Conservation (phyloP, 2,329 filamentous ascomycete genomes). For the Aspergillus aculeatus region DNA sequence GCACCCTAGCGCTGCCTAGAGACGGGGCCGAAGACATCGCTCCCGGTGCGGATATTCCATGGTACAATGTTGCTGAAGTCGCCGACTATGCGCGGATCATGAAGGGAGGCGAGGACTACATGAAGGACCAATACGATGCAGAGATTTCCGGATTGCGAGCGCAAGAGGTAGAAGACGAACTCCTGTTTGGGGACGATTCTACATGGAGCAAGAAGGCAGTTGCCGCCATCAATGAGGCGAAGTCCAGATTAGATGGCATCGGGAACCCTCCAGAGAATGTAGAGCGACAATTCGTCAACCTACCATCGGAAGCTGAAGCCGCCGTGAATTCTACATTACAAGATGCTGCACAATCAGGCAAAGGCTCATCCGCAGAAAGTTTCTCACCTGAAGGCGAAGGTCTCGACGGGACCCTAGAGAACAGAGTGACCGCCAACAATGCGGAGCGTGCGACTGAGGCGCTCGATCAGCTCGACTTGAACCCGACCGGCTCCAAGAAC, state of each 20-base stretch:
- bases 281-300: conserved; percentile 50
- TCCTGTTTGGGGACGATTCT: conserved; percentile 88
- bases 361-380: conserved; percentile 34
- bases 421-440: conserved; percentile 17
- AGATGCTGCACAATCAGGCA: conserved; percentile 47
- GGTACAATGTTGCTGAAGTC: conserved; percentile 92
- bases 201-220: conserved; percentile 89
- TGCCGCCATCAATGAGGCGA: conserved; percentile 68
- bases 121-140: conserved; percentile 73
- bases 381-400: conserved; percentile 15
- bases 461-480: conserved; percentile 24
- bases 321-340: conserved; percentile 54
- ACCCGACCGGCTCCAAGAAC: conserved; percentile 18
- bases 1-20: conserved; percentile 81
- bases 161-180: conserved; percentile 84
- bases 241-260: conserved; percentile 69
- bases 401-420: conserved; percentile 10
- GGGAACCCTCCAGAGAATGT: conserved; percentile 59
- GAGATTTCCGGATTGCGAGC: conserved; percentile 72
- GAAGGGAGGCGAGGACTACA: conserved; percentile 88
- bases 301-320: conserved; percentile 47
- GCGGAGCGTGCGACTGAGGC: conserved; percentile 25
- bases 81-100: conserved; percentile 93
- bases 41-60: conserved; percentile 76
- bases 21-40: conserved; percentile 72